A percentile compares a stretch with the other conserved stretches of the same genome.
phyloP scores from a whole-genome alignment of 768 basidiomycete genomes.

The Leccinum sublutescens region DNA sequence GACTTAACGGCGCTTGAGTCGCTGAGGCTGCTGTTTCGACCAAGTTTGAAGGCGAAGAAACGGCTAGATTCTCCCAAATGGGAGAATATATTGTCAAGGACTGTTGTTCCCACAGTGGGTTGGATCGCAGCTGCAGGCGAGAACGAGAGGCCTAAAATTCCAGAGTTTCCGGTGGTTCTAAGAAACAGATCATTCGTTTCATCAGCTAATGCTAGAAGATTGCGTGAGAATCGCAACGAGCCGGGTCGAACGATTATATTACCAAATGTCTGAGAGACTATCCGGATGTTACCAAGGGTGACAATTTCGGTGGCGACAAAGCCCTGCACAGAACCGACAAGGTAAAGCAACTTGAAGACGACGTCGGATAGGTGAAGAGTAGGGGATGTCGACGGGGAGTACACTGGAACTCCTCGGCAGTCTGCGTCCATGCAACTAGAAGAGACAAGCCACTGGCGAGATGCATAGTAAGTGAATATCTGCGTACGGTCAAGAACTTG shows the following conservation, averaged over 20 bases:
- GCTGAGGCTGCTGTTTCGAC: constrained; percentile 28
- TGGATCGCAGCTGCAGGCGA: constrained; percentile 46
- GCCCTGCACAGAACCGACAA: constrained; percentile 54
- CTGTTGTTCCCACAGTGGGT: constrained; percentile 40
- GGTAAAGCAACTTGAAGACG: constrained; percentile 47
- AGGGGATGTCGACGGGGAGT: constrained; percentile 32
- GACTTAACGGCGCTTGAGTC: constrained; percentile 30
- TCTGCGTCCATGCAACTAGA: constrained; percentile 43
- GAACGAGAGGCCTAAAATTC: constrained; percentile 56
- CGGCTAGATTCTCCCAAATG: constrained; percentile 38
- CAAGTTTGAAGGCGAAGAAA: constrained; percentile 53
- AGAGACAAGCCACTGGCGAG: constrained; percentile 51
- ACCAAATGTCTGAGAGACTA: constrained; percentile 52
- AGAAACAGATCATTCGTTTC: constrained; percentile 43
- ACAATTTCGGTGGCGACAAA: constrained; percentile 49
- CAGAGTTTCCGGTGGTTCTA: constrained; percentile 47
- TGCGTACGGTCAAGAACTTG: background rate
- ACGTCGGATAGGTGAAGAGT: constrained; percentile 32
- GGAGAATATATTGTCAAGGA: constrained; percentile 49
- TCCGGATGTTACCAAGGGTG: constrained; percentile 42
- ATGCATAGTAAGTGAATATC: constrained; percentile 3
- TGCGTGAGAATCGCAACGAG: background rate
- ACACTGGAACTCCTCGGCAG: constrained; percentile 45
- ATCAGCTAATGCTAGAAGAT: constrained; percentile 43
- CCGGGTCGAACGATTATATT: constrained; percentile 1